Evolutionary conservation across 768 basidiomycete species (phyloP).

Genomic region (Hygrophoropsis aurantiaca): DNA sequence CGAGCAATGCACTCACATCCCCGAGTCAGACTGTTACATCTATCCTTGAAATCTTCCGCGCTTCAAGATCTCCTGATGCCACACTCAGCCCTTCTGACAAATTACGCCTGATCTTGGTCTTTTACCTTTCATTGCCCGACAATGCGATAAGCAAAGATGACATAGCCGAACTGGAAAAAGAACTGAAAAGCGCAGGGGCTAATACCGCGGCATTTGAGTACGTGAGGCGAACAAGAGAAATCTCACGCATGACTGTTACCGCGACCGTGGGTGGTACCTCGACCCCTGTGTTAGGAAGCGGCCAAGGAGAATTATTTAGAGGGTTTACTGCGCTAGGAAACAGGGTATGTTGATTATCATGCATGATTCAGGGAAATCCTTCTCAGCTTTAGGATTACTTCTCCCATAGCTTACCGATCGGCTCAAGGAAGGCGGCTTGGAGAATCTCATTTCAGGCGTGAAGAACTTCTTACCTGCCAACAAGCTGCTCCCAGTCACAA

Average conservation of each 20-base stretch:
- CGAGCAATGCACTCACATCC: conserved; percentile 1
- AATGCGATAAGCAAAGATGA: conserved; percentile 85
- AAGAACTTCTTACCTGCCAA: conserved; percentile 97
- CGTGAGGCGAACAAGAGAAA: conserved; percentile 87
- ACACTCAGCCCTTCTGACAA: conserved; percentile 78
- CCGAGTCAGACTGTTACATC: conserved; percentile 61
- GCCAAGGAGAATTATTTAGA: conserved; percentile 85
- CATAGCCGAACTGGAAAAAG: conserved; percentile 81
- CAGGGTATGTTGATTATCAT: conserved; percentile 50
- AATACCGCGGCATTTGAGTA: conserved; percentile 87
- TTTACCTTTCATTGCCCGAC: conserved; percentile 87
- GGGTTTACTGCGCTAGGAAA: conserved; percentile 93
- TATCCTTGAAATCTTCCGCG: conserved; percentile 86
- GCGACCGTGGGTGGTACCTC: conserved; percentile 56
- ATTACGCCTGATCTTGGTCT: conserved; percentile 91
- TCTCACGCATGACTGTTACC: conserved; percentile 86
- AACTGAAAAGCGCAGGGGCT: conserved; percentile 79
- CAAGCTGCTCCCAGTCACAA: conserved; percentile 89
- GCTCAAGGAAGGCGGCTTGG: conserved; percentile 92
- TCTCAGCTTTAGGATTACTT: conserved; percentile 3
- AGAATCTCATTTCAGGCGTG: conserved; percentile 95
- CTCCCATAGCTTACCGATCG: conserved; percentile 78
- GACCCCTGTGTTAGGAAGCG: conserved; percentile 67
- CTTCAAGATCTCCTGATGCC: conserved; percentile 62
- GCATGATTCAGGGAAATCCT: not conserved